Evolutionary conservation across 371 early-diverging fungal genomes (phyloP).

Genomic region (Choanephora cucurbitarum): DNA sequence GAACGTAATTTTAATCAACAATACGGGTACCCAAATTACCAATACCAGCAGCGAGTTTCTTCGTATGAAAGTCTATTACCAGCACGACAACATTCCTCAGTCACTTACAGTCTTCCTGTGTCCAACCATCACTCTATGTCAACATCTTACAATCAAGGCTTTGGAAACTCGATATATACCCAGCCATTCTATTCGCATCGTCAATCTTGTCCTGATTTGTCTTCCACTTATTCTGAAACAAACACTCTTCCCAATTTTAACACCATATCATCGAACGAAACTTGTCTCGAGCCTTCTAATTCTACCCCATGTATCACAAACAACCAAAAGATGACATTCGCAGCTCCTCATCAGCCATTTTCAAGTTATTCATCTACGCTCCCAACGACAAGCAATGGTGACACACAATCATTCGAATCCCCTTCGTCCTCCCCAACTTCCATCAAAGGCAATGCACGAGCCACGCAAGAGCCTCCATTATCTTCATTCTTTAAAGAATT

Average conservation of each 20-base stretch:
- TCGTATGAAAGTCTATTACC: slow-evolving; percentile 17
- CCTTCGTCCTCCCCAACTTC: neutral
- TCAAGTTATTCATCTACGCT: neutral
- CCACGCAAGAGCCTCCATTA: neutral
- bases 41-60: slow-evolving; percentile 7
- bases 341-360: neutral
- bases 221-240: slow-evolving; percentile 22
- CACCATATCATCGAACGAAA: slow-evolving; percentile 4
- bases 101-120: slow-evolving; percentile 17
- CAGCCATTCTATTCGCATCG: slow-evolving; percentile 16
- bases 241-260: slow-evolving; percentile 10
- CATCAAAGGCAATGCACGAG: neutral
- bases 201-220: slow-evolving; percentile 28
- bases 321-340: slow-evolving; percentile 3
- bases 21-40: slow-evolving; percentile 14
- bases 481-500: slow-evolving; percentile 13
- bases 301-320: slow-evolving; percentile 4
- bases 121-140: neutral
- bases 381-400: neutral
- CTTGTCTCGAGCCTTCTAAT: slow-evolving; percentile 7
- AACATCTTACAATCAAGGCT: neutral
- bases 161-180: neutral
- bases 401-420: neutral
- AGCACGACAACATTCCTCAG: slow-evolving; percentile 14
- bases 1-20: neutral